Evolutionary conservation across 2,329 filamentous ascomycete species (phyloP).

Genomic region (Diaporthe destruens): DNA sequence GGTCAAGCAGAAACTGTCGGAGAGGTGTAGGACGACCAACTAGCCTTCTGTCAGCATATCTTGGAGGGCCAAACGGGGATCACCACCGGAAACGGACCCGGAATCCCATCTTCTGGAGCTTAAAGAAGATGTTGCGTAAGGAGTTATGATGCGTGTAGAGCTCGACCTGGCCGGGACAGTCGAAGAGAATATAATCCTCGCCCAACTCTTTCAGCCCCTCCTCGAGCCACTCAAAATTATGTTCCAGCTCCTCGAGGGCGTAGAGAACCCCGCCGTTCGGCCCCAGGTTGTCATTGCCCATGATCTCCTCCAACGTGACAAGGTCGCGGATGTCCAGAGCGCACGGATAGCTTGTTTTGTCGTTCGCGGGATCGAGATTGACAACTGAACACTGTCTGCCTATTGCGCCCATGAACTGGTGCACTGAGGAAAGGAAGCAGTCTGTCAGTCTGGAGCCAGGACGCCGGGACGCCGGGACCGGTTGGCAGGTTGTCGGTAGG

Average conservation of each 20-base stretch:
- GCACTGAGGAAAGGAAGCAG: slow-evolving; percentile 66
- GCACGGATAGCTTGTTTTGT: slow-evolving; percentile 87
- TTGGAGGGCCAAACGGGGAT: slow-evolving; percentile 13
- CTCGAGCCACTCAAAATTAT: slow-evolving; percentile 94
- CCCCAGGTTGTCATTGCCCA: slow-evolving; percentile 89
- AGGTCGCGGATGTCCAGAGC: slow-evolving; percentile 92
- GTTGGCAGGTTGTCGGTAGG: not conserved
- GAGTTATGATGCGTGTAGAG: slow-evolving; percentile 96
- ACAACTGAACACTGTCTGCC: slow-evolving; percentile 94
- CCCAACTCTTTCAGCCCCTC: slow-evolving; percentile 81
- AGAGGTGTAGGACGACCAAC: slow-evolving; percentile 93
- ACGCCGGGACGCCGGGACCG: slow-evolving; percentile 34
- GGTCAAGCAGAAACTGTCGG: slow-evolving; percentile 93
- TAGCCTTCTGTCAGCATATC: slow-evolving; percentile 53
- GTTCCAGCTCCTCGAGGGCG: slow-evolving; percentile 93
- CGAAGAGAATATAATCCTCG: slow-evolving; percentile 94
- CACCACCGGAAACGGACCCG: slow-evolving; percentile 71
- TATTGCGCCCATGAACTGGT: slow-evolving; percentile 97
- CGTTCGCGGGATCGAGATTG: slow-evolving; percentile 97
- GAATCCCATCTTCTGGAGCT: slow-evolving; percentile 90
- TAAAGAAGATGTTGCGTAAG: slow-evolving; percentile 90
- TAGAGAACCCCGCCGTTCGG: slow-evolving; percentile 95
- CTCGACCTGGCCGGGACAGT: slow-evolving; percentile 97
- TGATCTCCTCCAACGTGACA: slow-evolving; percentile 92
- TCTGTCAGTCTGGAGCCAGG: slow-evolving; percentile 15